Base-by-base conservation (phyloP, 2,329 filamentous ascomycete species). In the Colletotrichum sp. region DNA sequence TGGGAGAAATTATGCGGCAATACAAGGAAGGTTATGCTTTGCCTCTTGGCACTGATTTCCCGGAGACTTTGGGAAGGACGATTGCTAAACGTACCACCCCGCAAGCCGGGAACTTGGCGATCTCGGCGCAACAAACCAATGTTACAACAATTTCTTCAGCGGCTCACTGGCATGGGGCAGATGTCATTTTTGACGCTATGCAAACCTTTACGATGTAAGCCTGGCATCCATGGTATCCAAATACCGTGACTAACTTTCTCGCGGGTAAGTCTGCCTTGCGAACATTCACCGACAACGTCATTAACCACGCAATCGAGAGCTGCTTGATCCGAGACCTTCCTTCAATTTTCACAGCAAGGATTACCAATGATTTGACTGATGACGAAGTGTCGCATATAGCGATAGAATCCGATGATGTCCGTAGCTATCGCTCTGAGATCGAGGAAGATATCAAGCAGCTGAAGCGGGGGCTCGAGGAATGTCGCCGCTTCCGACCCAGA, bases 1-100 rank as follows among this genome's bases (percentile, higher is more conserved):
- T 39, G 0, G 36, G 0, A 19, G 36, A 39, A 5, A 0, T 19
- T 9, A 0, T 39, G 36, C 36, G 36, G 36, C 36, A 8, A 39
- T 9, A 39, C 36, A 19, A 44, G 36, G 36, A 39, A 8, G 36
- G 36, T 19, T 44, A n/a, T 1, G 39, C 39, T 0, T 44, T n/a
- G 39, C 39, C 39, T 11, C 39, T 44, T 44, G 16, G n/a, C 4
- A n/a, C 39, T 44, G 39, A 12, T 49, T 22, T 49, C 19, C 19
- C 6, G 44, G 44, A 22, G 44, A 12, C 44, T n/a, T 49, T 49
- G 19, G 44, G 9, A 49, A 49, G 44, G 44, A 49, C 9, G 44
- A 4, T 22, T 22, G 44, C 44, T 22, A 6, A 49, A 49, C 9
- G 44, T 19, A 7, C 19, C 19, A 22, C 11, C 19, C 19, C 19